These are phyloP conservation scores for Phytophthora macrochlamydospora DNA, from an alignment of 352 stramenopile species.

Conservation along the genomic window DNA sequence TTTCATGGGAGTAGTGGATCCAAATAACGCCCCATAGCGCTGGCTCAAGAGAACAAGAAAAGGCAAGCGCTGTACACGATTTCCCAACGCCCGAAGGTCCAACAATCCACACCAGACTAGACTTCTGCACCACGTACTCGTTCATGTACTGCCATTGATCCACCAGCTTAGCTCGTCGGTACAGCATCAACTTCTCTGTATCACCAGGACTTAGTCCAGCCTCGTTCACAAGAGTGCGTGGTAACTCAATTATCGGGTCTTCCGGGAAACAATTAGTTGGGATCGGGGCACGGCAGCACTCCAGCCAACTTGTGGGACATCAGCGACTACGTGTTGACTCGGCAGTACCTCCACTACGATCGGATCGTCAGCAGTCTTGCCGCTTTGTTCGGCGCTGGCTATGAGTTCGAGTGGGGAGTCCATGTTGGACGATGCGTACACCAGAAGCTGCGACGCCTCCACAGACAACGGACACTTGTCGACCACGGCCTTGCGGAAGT, in stretches of 20 bases:
- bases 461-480: no score
- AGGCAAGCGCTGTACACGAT: conserved; percentile 12
- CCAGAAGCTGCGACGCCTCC: no score
- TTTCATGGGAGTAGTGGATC: conserved; percentile 6
- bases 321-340: neutral
- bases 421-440: no score
- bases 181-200: conserved; percentile 1
- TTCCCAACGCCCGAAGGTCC: conserved; percentile 10
- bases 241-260: conserved; percentile 6
- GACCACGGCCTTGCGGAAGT: no score
- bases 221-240: conserved; percentile 2
- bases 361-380: no score
- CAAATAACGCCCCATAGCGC: conserved; percentile 9
- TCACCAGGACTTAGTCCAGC: conserved; percentile 4
- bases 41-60: conserved; percentile 3
- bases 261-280: conserved; percentile 6
- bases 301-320: conserved; percentile 5
- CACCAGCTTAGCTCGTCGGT: conserved; percentile 6
- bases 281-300: neutral
- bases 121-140: conserved; percentile 6
- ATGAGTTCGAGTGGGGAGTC: no score
- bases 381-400: no score
- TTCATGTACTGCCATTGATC: conserved; percentile 17
- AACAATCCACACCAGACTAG: conserved; percentile 7
- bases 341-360: no score